These are phyloP conservation scores for Filosporella fistucella DNA, from an alignment of 495 filamentous ascomycete genomes.

Conservation along the genomic window DNA sequence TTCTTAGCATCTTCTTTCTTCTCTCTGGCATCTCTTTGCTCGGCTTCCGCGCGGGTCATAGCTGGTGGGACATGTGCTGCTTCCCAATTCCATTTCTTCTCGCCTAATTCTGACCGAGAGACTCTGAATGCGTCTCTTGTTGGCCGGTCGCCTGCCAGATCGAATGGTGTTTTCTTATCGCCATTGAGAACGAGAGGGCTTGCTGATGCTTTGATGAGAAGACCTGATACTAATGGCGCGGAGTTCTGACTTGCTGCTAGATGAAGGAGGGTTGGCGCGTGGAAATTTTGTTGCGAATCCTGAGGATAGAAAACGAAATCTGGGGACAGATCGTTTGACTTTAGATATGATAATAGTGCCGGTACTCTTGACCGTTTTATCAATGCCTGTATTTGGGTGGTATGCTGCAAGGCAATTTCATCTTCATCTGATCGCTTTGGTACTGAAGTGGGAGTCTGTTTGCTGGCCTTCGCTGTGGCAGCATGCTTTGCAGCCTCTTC, in stretches of 20 bases:
- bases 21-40: constrained; percentile 58
- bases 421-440: constrained; percentile 72
- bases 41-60: constrained; percentile 63
- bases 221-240: constrained; percentile 64
- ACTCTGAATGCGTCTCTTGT: constrained; percentile 92
- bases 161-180: constrained; percentile 74
- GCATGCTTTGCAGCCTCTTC: constrained; percentile 31
- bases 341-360: constrained; percentile 78
- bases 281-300: constrained; percentile 65
- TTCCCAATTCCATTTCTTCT: constrained; percentile 75
- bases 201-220: constrained; percentile 70
- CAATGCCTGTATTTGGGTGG: constrained; percentile 78
- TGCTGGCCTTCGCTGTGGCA: constrained; percentile 35
- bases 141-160: constrained; percentile 77
- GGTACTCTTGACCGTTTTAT: constrained; percentile 89
- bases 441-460: constrained; percentile 34
- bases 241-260: constrained; percentile 76
- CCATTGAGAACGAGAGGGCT: constrained; percentile 69
- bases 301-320: constrained; percentile 71
- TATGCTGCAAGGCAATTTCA: constrained; percentile 73
- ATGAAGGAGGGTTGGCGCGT: constrained; percentile 83
- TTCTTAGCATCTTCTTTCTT: constrained; percentile 48
- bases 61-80: constrained; percentile 64
- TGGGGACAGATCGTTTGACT: constrained; percentile 60
- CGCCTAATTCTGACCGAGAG: constrained; percentile 76